Base-by-base conservation (phyloP, 305 asterid species). In the Solanum aculeatissimum region DNA sequence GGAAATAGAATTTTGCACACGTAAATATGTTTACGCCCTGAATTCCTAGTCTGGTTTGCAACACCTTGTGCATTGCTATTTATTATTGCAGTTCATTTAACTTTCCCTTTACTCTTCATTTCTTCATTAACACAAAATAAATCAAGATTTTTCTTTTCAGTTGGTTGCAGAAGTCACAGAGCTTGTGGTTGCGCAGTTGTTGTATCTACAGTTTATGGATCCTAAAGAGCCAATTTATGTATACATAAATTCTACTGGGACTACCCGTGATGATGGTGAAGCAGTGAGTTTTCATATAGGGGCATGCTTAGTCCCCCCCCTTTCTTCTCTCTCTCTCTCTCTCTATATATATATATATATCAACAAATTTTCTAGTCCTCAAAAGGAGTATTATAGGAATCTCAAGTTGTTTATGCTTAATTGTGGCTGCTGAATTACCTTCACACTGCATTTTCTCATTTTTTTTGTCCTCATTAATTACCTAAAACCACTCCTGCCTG, bases 201-300 rank as follows among this genome's bases (percentile, higher is more conserved):
- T 94, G 98, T 96, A 93, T 89, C 93, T 96, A 78, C 98, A 95
- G 87, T 93, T 92, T 93, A 89, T 89, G 97, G 96, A 93, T 88
- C 96, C 98, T 32, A 91, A 93, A 85, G 94, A 91, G 86, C 97
- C 99, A 72, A 92, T 96, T 69, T 94, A 90, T 84, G 83, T 96
- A 70, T 93, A 93, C 91, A 96, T 96, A 86, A 96, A 96, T 89
- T 96, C 99, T 82, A 94, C 99, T 83, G 99, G 99, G 84, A 94
- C 98, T 83, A 92, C 97, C 77, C 97, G 97, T 85, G 99, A 92
- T 89, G 98, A 96, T 84, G 99, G 98, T 85, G 98, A 94, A 93
- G 89, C 94, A 87, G 98, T 96, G 91, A 90, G 95, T 81, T 81
- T 12, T 68, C 62, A 14, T 47, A 43, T 2, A 8, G 40, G 5